Evolutionary conservation across 2,329 filamentous ascomycete genomes (phyloP), one percentile per base, ranked within the genome.

Genomic region (Cytospora paraplurivora): DNA sequence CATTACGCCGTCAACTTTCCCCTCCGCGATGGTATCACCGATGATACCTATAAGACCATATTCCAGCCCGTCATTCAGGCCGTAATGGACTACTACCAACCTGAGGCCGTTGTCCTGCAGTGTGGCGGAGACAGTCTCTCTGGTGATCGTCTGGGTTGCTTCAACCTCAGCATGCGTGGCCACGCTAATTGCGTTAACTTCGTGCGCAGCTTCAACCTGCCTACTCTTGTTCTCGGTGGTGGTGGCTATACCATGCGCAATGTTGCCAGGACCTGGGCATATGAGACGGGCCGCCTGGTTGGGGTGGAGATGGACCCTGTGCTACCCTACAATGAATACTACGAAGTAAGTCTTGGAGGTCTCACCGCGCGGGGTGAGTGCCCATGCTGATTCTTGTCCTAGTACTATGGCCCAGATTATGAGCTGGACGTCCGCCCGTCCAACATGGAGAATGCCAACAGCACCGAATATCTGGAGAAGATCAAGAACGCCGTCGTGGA

Each of bases 181-280:
- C 95, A 99, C 75, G 93, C 94, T 69, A 93, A 93, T 76, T 99
- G 95, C 74, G 92, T 98, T 69, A 89, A 89, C 68, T 98, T 90
- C 70, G 92, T 96, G 69, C 97, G 97, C 77, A 88, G 85, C 67
- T 93, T 94, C 74, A 85, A 87, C 35, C 82, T 95, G 11, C 95
- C 95, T 0, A 88, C 96, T 2, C 84, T 99, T n/a, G 90, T 99
- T 21, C 87, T 99, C 19, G 95, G 95, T 37, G 95, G 95, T 17
- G 95, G 95, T 67, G 95, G 95, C 55, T 99, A 99, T 78, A 99
- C 95, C 1, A 96, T 96, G 76, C 89, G 95, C 67, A 99, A 99
- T 69, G 95, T 99, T 12, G 94, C 95, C 19, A 90, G 95, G 56
- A 95, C 94, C 6, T 99, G 95, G 95, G 93, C 93, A 7, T 96